Percentiles rank a stretch among this genome's conserved stretches.
Conservation (phyloP, 495 filamentous ascomycete genomes). For the Aspergillus wentii region DNA sequence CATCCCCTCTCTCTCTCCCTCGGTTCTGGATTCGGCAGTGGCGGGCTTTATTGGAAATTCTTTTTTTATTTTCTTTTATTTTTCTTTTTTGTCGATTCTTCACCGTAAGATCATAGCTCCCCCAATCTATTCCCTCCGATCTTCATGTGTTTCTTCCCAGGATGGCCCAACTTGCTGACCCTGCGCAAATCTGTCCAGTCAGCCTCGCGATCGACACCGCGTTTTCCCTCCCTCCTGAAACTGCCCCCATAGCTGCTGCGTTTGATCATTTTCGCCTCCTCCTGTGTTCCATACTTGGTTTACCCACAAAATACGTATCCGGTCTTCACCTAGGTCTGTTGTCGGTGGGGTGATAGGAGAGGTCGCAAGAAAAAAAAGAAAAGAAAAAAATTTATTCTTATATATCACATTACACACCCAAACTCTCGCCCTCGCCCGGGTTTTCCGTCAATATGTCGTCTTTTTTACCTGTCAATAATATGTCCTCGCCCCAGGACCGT, state of each 20-base stretch:
- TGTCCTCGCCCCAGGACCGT: constrained; percentile 50
- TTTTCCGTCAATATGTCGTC: constrained; percentile 43
- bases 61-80: constrained; percentile 6
- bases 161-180: constrained; percentile 17
- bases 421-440: constrained; percentile 13
- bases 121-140: not conserved
- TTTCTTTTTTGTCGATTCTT: constrained; percentile 11
- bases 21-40: too few species aligned
- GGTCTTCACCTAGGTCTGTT: too few species aligned
- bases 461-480: constrained; percentile 76
- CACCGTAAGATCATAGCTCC: not conserved
- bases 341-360: too few species aligned
- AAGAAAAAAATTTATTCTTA: not conserved
- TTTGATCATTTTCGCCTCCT: too few species aligned
- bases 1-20: constrained; percentile 10
- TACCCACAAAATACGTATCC: too few species aligned
- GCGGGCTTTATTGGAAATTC: not conserved
- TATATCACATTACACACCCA: constrained; percentile 11
- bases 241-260: too few species aligned
- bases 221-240: constrained; percentile 5
- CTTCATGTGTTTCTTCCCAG: not conserved
- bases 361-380: too few species aligned
- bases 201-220: constrained; percentile 12
- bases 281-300: too few species aligned
- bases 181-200: constrained; percentile 19